These are phyloP conservation scores for Castanopsis chinensis DNA, from an alignment of 306 rosid species.

Conservation along the genomic window DNA sequence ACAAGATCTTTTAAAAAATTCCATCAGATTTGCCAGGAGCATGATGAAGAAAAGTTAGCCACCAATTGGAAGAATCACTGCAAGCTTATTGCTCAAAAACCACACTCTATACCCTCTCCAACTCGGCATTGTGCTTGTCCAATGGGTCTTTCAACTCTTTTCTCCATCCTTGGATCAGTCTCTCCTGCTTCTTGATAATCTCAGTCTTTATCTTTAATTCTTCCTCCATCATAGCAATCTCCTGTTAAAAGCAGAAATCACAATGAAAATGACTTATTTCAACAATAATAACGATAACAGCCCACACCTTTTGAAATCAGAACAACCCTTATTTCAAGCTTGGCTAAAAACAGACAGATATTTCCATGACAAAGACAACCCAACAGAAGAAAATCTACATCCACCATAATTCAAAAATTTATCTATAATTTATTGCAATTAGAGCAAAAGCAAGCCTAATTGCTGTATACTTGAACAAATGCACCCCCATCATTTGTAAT, in stretches of 20 bases:
- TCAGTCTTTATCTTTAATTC: slow-evolving; percentile 59
- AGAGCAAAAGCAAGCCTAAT: too few relatives aligned
- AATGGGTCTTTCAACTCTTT: slow-evolving; percentile 71
- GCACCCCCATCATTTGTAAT: too few relatives aligned
- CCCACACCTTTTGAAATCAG: too few relatives aligned
- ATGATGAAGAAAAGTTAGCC: background rate
- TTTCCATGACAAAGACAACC: too few relatives aligned
- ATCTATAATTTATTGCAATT: too few relatives aligned
- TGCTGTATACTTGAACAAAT: too few relatives aligned
- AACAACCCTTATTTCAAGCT: too few relatives aligned
- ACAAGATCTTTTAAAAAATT: background rate
- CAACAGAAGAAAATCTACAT: too few relatives aligned
- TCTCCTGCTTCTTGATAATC: slow-evolving; percentile 70
- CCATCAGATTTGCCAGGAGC: background rate
- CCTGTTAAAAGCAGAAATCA: slow-evolving; percentile 48
- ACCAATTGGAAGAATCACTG: background rate
- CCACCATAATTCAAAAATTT: too few relatives aligned
- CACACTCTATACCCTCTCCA: slow-evolving; percentile 61
- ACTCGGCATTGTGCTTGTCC: slow-evolving; percentile 61
- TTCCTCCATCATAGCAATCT: slow-evolving; percentile 77
- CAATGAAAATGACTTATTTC: slow-evolving; percentile 10
- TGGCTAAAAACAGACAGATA: too few relatives aligned
- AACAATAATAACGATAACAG: too few relatives aligned
- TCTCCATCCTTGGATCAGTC: slow-evolving; percentile 67
- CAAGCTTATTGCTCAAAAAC: background rate